Conservation (phyloP, 2,329 filamentous ascomycete species). For the Cladosporium colombiae region DNA sequence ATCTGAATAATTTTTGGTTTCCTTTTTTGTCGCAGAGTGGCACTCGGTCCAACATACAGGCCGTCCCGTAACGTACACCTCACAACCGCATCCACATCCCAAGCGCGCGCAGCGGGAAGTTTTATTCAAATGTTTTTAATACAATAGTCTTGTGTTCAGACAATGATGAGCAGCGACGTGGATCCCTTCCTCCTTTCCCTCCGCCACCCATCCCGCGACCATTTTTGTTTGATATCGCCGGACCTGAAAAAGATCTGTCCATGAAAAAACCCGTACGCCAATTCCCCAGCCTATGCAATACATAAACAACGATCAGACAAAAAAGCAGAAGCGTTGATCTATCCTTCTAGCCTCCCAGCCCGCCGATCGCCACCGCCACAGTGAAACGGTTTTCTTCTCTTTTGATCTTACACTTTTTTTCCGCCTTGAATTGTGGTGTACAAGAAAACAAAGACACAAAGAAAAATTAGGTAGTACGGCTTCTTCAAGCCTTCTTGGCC, state of each 20-base stretch:
- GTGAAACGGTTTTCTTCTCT: background rate
- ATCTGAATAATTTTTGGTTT: too few species aligned
- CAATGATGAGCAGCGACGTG: background rate
- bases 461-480: background rate
- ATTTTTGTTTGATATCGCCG: background rate
- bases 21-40: too few species aligned
- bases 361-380: background rate
- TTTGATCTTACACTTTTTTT: constrained; percentile 2
- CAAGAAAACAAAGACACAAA: background rate
- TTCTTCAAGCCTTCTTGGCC: constrained; percentile 13
- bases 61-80: too few species aligned
- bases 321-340: background rate
- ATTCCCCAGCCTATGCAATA: background rate
- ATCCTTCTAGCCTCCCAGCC: background rate
- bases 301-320: background rate
- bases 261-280: background rate
- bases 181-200: background rate
- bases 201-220: background rate
- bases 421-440: background rate
- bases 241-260: background rate
- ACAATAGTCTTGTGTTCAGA: background rate
- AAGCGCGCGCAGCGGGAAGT: too few species aligned
- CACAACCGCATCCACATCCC: too few species aligned
- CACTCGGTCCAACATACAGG: too few species aligned
- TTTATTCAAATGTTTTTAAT: background rate